Evolutionary conservation across 768 basidiomycete genomes (phyloP).

Genomic region (Dendrothele bispora): DNA sequence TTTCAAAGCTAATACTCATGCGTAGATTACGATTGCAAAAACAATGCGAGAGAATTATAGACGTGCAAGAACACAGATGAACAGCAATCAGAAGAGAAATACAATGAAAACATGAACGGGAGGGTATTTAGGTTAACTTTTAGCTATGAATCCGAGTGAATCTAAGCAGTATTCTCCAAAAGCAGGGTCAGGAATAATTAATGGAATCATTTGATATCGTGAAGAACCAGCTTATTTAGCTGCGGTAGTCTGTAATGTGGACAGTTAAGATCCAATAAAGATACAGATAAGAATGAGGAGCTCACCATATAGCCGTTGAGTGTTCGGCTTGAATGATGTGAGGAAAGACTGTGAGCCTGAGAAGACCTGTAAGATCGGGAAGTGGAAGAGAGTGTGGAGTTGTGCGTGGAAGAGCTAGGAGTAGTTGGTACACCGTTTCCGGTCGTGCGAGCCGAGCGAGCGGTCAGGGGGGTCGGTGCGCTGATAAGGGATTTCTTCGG

Average conservation of each 20-base stretch:
- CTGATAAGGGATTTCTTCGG: slow-evolving; percentile 91
- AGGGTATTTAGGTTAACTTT: slow-evolving; percentile 4
- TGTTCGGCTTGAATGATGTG: slow-evolving; percentile 76
- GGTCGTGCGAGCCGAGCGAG: slow-evolving; percentile 61
- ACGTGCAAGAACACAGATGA: slow-evolving; percentile 3
- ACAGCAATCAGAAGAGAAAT: slow-evolving; percentile 2
- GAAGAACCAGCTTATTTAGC: slow-evolving; percentile 34
- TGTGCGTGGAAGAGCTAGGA: slow-evolving; percentile 54
- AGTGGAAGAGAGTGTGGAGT: slow-evolving; percentile 56
- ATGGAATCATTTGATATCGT: slow-evolving; percentile 7
- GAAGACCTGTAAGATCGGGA: slow-evolving; percentile 68
- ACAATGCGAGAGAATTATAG: slow-evolving; percentile 1
- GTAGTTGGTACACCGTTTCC: slow-evolving; percentile 55
- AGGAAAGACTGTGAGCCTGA: slow-evolving; percentile 67
- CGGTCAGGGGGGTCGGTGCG: slow-evolving; percentile 84
- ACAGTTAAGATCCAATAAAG: slow-evolving; percentile 20
- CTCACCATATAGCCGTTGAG: slow-evolving; percentile 70
- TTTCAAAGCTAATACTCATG: no score
- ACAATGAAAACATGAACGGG: no score
- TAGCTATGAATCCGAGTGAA: slow-evolving; percentile 1
- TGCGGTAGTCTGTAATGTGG: slow-evolving; percentile 33
- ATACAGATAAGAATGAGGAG: slow-evolving; percentile 25
- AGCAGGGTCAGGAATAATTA: slow-evolving; percentile 7
- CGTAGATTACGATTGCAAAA: slow-evolving; percentile 3
- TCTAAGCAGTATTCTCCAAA: slow-evolving; percentile 9